Evolutionary conservation across 164 flowering plant genomes (phyloP).

Genomic region (Vitis vinifera): ASM3070453v1 NC_081812.1:21703001-21703500

Average conservation of each 20-base stretch:
- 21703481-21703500: conserved; percentile 13
- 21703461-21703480: conserved; percentile 91
- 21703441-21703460: conserved; percentile 85
- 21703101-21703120: conserved; percentile 6
- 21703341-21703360: conserved; percentile 73
- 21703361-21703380: conserved; percentile 86
- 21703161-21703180: too few relatives aligned
- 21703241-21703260: neutral
- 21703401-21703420: conserved; percentile 93
- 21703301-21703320: conserved; percentile 93
- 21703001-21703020: conserved; percentile 63
- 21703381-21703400: conserved; percentile 90
- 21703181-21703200: too few relatives aligned
- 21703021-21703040: conserved; percentile 62
- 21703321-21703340: conserved; percentile 70
- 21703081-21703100: conserved; percentile 89
- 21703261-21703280: neutral
- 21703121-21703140: conserved; percentile 14
- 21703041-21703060: conserved; percentile 75
- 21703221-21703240: neutral
- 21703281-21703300: conserved; percentile 94
- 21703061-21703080: conserved; percentile 84
- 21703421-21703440: conserved; percentile 97
- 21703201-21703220: neutral
- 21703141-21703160: neutral